Base-by-base conservation (phyloP, 1,284 basidiomycete genomes). In the Ceratobasidium sp. region DNA sequence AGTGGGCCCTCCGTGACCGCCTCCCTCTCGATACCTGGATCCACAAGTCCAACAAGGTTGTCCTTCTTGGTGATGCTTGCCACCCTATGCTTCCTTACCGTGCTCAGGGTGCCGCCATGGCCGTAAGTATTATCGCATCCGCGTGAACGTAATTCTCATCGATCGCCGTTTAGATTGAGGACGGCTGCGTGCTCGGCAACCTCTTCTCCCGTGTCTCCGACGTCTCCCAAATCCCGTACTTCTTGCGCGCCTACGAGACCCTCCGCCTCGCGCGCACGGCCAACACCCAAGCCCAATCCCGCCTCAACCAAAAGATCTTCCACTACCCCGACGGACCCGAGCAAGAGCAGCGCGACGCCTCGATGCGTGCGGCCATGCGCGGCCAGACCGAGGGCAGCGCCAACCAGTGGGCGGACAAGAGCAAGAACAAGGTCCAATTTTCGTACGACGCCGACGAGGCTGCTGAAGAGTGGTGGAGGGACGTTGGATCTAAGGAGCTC, bases 11-110 rank as follows among this genome's bases (percentile, higher is more conserved):
- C 75, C 81, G 77, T 74, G 68, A 77, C 76, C 53, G 79, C 77
- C 42, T 78, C 77, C 49, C 77, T 73, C 57, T 75, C 40, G 71
- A 72, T n/a, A 82, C 76, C 34, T 80, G 83, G 75, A 80, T 85
- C 2, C 85, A 84, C 70, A 80, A 70, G n/a, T 62, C 54, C 25
- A 68, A 79, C n/a, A 80, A 78, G 65, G 76, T 85, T 2, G 82
- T 82, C 20, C 73, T 86, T 0, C 76, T 85, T 10, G 85, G 84
- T 31, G 82, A 85, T 74, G 80, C 84, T 0, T 84, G 83, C 27
- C 84, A 86, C 74, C 86, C 88, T 0, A 89, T 89, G 86, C 80
- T 88, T 10, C 88, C 88, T 3, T 88, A 88, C 75, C 83, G 86
- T 45, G 88, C 86, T 0, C 87, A 89, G 76, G 88, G 87, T 15